Base-by-base conservation (phyloP, 139 green algal species). In the Coccomyxa sp. region DNA sequence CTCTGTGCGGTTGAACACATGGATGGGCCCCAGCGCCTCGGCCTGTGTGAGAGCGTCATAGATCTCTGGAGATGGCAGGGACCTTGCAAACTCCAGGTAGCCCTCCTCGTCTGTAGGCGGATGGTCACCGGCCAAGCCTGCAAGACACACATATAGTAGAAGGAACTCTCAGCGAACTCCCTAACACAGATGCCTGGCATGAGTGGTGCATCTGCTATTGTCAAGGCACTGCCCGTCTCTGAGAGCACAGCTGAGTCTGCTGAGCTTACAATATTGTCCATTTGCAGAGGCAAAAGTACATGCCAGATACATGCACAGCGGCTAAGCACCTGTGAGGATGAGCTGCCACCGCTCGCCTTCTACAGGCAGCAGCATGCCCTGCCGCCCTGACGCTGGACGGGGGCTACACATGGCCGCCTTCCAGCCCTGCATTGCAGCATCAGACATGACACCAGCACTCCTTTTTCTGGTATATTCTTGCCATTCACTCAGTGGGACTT, bases 41-140 rank as follows among this genome's bases (percentile, higher is more conserved):
- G 73, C 73, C 29, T 68, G 14, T 8, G 22, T 68, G 27, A 77
- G 12, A 22, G 44, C 44, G 27, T 77, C 39, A 39, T 77, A 77
- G 0, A 68, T 55, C 8, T 77, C 73, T 22, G 39, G 39, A 24
- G 39, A 8, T 14, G 73, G 39, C 39, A 77, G 39, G 9, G 73
- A 77, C 29, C 31, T 16, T 6, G 73, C 73, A 68, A 77, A 77
- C 2, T 37, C 73, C 29, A 68, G 39, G 29, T 55, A 68, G 24
- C 71, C 71, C 37, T 55, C 71, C 36, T 76, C 36, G 71, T 76
- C 37, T 22, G 16, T 37, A 18, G 71, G 71, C 37, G 71, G 71
- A 37, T 76, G 71, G 71, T 76, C 71, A 22, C 71, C 71, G 10
- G 5, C n/a, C n/a, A n/a, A n/a, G n/a, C 64, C 10, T 71, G 6